Percentiles rank a stretch among this genome's conserved stretches.
Evolutionary conservation across 305 asterid species (phyloP).

Genomic region (Striga hermonthica): DNA sequence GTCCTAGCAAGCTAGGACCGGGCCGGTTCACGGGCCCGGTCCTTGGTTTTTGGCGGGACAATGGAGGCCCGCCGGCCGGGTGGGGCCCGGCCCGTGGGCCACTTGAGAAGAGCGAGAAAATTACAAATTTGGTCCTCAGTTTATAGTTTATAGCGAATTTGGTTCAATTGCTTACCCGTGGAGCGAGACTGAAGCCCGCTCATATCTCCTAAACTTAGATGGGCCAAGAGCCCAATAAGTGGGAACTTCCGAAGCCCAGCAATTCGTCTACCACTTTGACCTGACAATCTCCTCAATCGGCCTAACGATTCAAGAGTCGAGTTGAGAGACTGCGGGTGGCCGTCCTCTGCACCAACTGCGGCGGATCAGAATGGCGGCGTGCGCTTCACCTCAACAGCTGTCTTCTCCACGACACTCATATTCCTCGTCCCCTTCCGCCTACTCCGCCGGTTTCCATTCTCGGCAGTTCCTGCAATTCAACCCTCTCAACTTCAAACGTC

Average conservation of each 20-base stretch:
- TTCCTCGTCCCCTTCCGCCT: slow-evolving; percentile 36
- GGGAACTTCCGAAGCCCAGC: neutral
- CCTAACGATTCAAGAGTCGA: neutral
- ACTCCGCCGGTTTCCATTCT: slow-evolving; percentile 32
- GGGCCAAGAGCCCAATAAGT: neutral
- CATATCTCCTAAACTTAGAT: no score
- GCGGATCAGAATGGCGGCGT: slow-evolving; percentile 45
- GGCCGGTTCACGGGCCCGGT: no score
- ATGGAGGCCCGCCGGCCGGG: no score
- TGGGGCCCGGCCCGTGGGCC: no score
- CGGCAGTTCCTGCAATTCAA: slow-evolving; percentile 38
- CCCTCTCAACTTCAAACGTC: slow-evolving; percentile 40
- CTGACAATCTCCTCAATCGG: neutral
- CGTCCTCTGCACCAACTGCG: slow-evolving; percentile 24
- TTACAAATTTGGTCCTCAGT: no score
- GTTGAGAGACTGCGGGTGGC: slow-evolving; percentile 2
- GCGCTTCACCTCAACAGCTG: slow-evolving; percentile 41
- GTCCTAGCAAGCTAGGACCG: no score
- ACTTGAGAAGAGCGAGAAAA: neutral
- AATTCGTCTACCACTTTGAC: neutral
- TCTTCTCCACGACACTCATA: slow-evolving; percentile 26
- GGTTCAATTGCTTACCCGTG: no score
- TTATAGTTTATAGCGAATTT: no score
- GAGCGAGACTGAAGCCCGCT: no score
- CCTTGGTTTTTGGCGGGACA: no score